These are phyloP conservation scores for Linnemannia exigua DNA, from an alignment of 192 early-diverging fungal genomes.

Conservation along the genomic window DNA sequence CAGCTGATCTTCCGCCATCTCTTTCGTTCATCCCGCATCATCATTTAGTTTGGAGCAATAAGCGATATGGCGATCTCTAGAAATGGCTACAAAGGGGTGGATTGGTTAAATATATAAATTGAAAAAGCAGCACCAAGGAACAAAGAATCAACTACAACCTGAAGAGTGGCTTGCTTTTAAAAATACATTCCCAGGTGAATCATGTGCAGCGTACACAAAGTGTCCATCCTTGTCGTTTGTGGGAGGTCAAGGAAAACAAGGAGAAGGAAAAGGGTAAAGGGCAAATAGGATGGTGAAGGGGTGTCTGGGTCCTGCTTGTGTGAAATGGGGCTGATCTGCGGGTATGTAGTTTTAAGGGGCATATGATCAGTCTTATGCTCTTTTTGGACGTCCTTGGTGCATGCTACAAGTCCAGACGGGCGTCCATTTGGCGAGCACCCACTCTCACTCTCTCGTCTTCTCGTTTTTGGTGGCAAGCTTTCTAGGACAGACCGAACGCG, in stretches of 20 bases:
- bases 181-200: not conserved
- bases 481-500: no score
- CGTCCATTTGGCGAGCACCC: no score
- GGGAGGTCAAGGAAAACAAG: not conserved
- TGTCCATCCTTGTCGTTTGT: not conserved
- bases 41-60: not conserved
- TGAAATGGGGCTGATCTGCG: not conserved
- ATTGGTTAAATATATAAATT: not conserved
- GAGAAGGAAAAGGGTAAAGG: not conserved
- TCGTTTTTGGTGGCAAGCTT: no score
- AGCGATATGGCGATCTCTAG: not conserved
- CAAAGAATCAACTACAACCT: no score
- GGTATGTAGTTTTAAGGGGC: not conserved
- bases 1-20: not conserved
- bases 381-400: not conserved
- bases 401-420: not conserved
- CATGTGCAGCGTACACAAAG: not conserved
- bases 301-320: not conserved
- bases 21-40: not conserved
- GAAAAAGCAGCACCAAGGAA: not conserved
- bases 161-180: not conserved
- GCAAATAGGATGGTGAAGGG: not conserved
- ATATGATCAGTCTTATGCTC: not conserved
- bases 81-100: not conserved
- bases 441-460: no score